Evolutionary conservation across 2,329 filamentous ascomycete species (phyloP).

Genomic region (Pseudogymnoascus sp.): DNA sequence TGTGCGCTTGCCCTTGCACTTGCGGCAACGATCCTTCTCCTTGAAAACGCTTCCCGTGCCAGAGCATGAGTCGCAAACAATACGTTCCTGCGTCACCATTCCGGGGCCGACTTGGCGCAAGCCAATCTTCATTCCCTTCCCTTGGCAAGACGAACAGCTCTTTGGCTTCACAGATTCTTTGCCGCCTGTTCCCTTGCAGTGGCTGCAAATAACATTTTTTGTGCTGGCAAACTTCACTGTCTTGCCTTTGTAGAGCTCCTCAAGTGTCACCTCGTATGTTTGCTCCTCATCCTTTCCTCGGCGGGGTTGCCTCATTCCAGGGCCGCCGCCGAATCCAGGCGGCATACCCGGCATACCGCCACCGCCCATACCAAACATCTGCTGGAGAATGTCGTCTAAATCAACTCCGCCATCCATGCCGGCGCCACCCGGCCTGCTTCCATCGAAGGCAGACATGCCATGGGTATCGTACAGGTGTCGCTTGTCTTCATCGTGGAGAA

Average conservation of each 20-base stretch:
- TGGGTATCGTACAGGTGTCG: conserved; percentile 85
- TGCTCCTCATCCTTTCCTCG: conserved; percentile 81
- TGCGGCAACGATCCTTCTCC: conserved; percentile 97
- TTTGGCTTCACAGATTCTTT: conserved; percentile 85
- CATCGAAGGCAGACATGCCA: conserved; percentile 93
- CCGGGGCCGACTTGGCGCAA: conserved; percentile 81
- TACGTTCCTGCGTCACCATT: conserved; percentile 71
- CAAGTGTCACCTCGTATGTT: conserved; percentile 80
- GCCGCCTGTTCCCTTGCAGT: conserved; percentile 82
- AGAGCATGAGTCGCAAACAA: conserved; percentile 74
- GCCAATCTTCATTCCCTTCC: conserved; percentile 67
- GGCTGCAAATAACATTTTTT: conserved; percentile 82
- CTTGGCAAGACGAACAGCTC: conserved; percentile 76
- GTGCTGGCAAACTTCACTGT: conserved; percentile 94
- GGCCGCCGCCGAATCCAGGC: conserved; percentile 26
- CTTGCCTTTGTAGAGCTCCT: conserved; percentile 97
- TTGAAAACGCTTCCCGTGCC: conserved; percentile 83
- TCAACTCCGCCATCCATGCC: conserved; percentile 63
- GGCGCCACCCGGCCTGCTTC: conserved; percentile 54
- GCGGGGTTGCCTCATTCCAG: conserved; percentile 51
- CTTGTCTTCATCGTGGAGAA: conserved; percentile 92
- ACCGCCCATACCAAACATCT: conserved; percentile 81
- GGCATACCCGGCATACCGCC: conserved; percentile 36
- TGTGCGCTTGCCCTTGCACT: conserved; percentile 90
- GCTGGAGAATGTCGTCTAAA: conserved; percentile 82